These are phyloP conservation scores for Nidularia sp. DNA, from an alignment of 768 basidiomycete genomes.

Conservation along the genomic window DNA sequence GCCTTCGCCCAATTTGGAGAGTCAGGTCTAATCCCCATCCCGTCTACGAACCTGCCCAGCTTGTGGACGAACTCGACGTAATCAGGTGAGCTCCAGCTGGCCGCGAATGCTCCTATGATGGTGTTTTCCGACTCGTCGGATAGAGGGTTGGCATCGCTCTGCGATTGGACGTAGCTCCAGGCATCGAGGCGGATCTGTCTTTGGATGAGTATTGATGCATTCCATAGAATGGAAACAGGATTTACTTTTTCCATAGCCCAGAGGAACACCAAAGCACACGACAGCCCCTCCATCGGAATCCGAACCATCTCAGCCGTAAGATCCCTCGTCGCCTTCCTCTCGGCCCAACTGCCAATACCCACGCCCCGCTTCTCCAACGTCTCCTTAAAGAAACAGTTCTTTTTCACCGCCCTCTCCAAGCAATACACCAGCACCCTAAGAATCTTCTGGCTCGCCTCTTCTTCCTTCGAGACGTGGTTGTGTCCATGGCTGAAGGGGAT, in stretches of 20 bases:
- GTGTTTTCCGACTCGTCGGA: conserved; percentile 24
- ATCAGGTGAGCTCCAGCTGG: conserved; percentile 58
- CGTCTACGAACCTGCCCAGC: conserved; percentile 44
- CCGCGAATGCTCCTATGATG: conserved; percentile 33
- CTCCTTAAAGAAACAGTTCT: conserved; percentile 57
- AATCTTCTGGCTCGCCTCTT: conserved; percentile 31
- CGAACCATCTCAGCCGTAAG: conserved; percentile 73
- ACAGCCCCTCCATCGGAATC: conserved; percentile 33
- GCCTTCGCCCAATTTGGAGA: conserved; percentile 30
- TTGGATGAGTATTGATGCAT: background rate
- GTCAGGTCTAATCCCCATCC: conserved; percentile 30
- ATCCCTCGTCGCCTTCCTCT: conserved; percentile 58
- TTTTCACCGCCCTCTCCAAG: conserved; percentile 53
- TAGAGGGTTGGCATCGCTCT: conserved; percentile 5
- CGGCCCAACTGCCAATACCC: conserved; percentile 41
- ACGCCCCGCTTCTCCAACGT: conserved; percentile 42
- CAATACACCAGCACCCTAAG: conserved; percentile 47
- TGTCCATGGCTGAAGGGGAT: conserved; percentile 45
- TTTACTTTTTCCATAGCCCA: conserved; percentile 78
- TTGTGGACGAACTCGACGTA: conserved; percentile 51
- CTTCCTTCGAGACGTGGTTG: conserved; percentile 23
- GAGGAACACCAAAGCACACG: conserved; percentile 68
- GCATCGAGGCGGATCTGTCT: conserved; percentile 66
- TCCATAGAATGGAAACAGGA: background rate
- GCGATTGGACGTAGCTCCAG: conserved; percentile 49